These are phyloP conservation scores for Hsuehochloa calcarea DNA, from an alignment of 176 grass and related monocot genomes.

Conservation along the genomic window DNA sequence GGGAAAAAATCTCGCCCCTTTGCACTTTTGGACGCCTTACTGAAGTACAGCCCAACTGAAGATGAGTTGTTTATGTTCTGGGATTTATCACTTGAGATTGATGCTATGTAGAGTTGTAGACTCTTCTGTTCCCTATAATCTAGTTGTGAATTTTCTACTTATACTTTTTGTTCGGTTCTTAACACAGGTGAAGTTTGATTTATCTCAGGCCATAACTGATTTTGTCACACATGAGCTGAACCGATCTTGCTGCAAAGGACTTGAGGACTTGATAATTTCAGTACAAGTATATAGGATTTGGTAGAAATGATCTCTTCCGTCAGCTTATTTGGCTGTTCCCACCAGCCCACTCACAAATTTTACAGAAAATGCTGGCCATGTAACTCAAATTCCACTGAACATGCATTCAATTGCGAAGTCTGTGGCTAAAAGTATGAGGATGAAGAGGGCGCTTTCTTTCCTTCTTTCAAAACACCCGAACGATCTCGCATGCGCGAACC, in stretches of 20 bases:
- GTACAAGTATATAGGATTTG: constrained; percentile 17
- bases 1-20: neutral
- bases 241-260: neutral
- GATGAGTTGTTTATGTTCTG: neutral
- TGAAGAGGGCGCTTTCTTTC: constrained; percentile 32
- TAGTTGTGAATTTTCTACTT: neutral
- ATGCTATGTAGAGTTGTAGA: neutral
- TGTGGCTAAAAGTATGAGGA: constrained; percentile 7
- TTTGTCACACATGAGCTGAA: constrained; percentile 3
- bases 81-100: neutral
- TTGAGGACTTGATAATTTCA: neutral
- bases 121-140: neutral
- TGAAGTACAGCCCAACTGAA: neutral
- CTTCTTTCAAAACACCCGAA: too few relatives aligned
- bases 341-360: constrained; percentile 16
- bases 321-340: constrained; percentile 12
- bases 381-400: constrained; percentile 1
- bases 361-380: constrained; percentile 32
- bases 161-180: neutral
- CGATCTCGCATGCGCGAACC: too few relatives aligned
- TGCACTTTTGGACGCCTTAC: neutral
- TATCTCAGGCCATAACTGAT: neutral
- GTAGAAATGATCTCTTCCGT: constrained; percentile 39
- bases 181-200: neutral
- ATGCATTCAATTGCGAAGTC: constrained; percentile 23